Conservation (phyloP, 805 yeast genomes). For the Yamadazyma nakazawae region DNA sequence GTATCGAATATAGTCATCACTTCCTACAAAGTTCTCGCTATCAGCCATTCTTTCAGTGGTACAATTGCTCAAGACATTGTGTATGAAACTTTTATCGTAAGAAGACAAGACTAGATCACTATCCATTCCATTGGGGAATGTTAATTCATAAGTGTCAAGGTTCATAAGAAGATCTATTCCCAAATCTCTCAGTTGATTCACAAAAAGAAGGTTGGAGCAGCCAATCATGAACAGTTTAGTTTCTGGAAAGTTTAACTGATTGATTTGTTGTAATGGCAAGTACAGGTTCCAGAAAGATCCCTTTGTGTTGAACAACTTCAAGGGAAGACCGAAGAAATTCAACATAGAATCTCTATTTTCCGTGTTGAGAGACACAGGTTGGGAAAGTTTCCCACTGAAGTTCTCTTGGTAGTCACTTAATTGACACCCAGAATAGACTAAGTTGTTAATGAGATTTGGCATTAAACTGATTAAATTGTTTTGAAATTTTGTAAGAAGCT, state of each 20-base stretch:
- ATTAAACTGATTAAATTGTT: slow-evolving; percentile 79
- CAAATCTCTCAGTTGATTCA: slow-evolving; percentile 55
- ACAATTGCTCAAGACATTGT: slow-evolving; percentile 51
- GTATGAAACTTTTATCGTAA: slow-evolving; percentile 74
- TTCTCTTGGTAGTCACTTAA: slow-evolving; percentile 50
- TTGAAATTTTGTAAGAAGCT: slow-evolving; percentile 75
- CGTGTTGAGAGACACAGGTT: slow-evolving; percentile 67
- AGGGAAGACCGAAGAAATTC: slow-evolving; percentile 80
- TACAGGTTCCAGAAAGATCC: slow-evolving; percentile 92
- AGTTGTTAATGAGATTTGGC: slow-evolving; percentile 70
- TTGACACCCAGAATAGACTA: slow-evolving; percentile 82
- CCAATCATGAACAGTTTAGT: slow-evolving; percentile 75
- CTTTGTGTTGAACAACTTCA: slow-evolving; percentile 73
- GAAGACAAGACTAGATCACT: slow-evolving; percentile 28
- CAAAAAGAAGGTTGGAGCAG: slow-evolving; percentile 77
- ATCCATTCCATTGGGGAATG: slow-evolving; percentile 37
- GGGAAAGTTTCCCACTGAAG: slow-evolving; percentile 42
- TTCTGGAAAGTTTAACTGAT: slow-evolving; percentile 56
- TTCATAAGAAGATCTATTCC: slow-evolving; percentile 72
- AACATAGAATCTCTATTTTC: slow-evolving; percentile 76
- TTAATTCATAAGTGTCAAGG: slow-evolving; percentile 53
- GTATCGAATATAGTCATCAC: slow-evolving; percentile 81
- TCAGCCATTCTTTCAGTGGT: slow-evolving; percentile 26
- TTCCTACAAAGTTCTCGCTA: slow-evolving; percentile 33
- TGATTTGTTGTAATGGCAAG: slow-evolving; percentile 88